Base-by-base conservation (phyloP, 768 basidiomycete genomes). In the Amanita pallidorosea region DNA sequence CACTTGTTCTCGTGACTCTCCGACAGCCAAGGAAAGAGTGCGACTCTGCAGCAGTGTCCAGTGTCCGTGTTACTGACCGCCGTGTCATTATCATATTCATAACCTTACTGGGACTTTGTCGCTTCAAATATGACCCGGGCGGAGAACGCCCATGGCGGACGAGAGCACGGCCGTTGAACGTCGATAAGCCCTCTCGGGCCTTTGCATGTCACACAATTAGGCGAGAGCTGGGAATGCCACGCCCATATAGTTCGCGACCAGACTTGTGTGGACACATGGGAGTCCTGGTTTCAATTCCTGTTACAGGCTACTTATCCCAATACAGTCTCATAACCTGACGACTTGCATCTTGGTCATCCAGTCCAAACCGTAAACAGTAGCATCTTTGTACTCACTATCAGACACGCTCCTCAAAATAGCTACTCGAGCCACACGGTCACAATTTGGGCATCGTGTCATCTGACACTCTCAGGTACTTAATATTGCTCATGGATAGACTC, bases 31-130 rank as follows among this genome's bases (percentile, higher is more conserved):
- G 25, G 43, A 29, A 8, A n/a, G 43, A 29, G 12, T 17, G 43
- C 15, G 25, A 38, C 37, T 38, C 42, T 15, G n/a, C 43, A 29
- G 43, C n/a, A 45, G 43, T 45, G 43, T 45, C 43, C 27, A 29
- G 27, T 29, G 43, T 29, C 43, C 43, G 27, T n/a, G 27, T 29
- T 45, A 45, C 29, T 45, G 27, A 27, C 43, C 3, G n/a, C 9
- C 7, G 29, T 17, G 7, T 27, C 29, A 8, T 33, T 13, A 11
- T 33, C 3, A 33, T 33, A 13, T 33, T 33, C 43, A 17, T 33
- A 45, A n/a, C 43, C 43, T 29, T 45, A 45, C 43, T 45, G 43
- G 43, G 43, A 44, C 43, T 27, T n/a, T 29, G 27, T 45, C 43
- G 43, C 43, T 8, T 29, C 27, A 45, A 45, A 2, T 15, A 45